These are phyloP conservation scores for Hypoxylon fuscum DNA, from an alignment of 495 filamentous ascomycete genomes.

Conservation along the genomic window DNA sequence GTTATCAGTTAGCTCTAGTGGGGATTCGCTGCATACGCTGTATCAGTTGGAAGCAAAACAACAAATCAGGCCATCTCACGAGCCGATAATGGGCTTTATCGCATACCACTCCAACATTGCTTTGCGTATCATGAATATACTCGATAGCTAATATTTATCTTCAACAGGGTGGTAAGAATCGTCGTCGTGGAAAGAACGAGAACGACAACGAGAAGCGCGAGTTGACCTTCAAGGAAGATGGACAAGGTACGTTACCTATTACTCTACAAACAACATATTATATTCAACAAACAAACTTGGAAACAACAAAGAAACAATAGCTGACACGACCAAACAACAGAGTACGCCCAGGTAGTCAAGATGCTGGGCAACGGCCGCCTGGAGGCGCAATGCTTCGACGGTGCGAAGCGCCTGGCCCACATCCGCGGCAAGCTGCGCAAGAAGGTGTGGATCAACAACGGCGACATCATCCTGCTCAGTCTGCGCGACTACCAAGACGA, in stretches of 20 bases:
- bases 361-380: slow-evolving; percentile 98
- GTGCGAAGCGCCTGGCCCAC: slow-evolving; percentile 82
- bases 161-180: slow-evolving; percentile 95
- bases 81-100: slow-evolving; percentile 1
- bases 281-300: neutral
- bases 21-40: neutral
- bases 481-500: slow-evolving; percentile 99
- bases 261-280: neutral
- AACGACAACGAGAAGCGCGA: slow-evolving; percentile 99
- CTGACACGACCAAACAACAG: slow-evolving; percentile 55
- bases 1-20: slow-evolving; percentile 1
- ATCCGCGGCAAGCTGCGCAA: slow-evolving; percentile 97
- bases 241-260: slow-evolving; percentile 70
- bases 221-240: slow-evolving; percentile 98
- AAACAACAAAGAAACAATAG: slow-evolving; percentile 5
- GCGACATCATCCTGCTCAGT: slow-evolving; percentile 96
- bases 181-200: slow-evolving; percentile 99
- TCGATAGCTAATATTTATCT: slow-evolving; percentile 22
- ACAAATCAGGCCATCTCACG: slow-evolving; percentile 6
- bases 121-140: slow-evolving; percentile 5
- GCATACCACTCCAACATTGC: slow-evolving; percentile 20
- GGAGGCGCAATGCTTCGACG: slow-evolving; percentile 97
- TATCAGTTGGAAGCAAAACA: neutral
- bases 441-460: slow-evolving; percentile 99
- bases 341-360: slow-evolving; percentile 98